Evolutionary conservation across 257 asterid species (phyloP).

Genomic region (Ocimum tenuiflorum): DNA sequence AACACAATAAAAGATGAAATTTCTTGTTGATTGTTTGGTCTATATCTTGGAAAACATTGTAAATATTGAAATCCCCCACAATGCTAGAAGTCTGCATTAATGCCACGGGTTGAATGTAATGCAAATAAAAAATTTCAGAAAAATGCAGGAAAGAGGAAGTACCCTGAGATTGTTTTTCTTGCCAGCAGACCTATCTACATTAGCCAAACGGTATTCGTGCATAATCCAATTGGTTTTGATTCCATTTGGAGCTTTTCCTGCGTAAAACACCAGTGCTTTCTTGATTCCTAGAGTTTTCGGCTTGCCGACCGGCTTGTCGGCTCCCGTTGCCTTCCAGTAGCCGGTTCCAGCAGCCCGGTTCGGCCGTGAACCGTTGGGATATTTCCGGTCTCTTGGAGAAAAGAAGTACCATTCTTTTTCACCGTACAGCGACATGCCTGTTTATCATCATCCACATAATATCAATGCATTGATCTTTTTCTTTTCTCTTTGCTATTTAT

Average conservation of each 20-base stretch:
- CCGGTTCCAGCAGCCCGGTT: constrained; percentile 51
- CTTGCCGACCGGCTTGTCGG: constrained; percentile 53
- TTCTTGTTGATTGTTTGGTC: no score
- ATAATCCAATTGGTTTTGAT: constrained; percentile 55
- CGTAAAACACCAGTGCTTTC: constrained; percentile 46
- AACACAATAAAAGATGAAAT: no score
- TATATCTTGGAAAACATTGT: background rate
- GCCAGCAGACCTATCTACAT: constrained; percentile 48
- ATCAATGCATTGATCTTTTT: background rate
- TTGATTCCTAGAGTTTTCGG: constrained; percentile 41
- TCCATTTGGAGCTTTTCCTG: constrained; percentile 53
- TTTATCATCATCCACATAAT: constrained; percentile 2
- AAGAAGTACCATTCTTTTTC: constrained; percentile 53
- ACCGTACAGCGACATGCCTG: constrained; percentile 42
- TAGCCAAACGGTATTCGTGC: constrained; percentile 50
- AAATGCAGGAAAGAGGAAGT: background rate
- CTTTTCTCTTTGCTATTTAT: background rate
- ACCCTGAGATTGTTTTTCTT: constrained; percentile 36
- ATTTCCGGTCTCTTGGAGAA: constrained; percentile 47
- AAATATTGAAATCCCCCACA: no score
- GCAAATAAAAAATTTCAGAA: no score
- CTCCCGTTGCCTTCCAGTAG: constrained; percentile 53
- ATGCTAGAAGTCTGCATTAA: no score
- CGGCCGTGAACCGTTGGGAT: constrained; percentile 53
- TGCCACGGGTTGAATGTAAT: no score